Evolutionary conservation across 768 basidiomycete genomes (phyloP), one percentile per base, ranked within the genome.

Genomic region (Austroboletus eburneus): DNA sequence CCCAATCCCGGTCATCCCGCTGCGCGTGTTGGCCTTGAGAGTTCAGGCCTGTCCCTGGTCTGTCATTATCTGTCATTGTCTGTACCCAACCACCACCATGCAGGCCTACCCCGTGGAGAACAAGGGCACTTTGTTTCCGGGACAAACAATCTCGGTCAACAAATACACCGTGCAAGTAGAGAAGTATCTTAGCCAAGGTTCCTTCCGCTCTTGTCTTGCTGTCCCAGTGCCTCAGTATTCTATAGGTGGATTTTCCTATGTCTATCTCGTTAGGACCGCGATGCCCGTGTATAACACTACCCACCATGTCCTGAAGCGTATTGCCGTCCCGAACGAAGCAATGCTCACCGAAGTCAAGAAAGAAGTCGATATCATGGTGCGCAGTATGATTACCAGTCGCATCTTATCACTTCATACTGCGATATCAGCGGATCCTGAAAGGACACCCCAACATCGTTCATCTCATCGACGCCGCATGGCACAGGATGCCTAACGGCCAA

Each of bases 291-390:
- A 87, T 65, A 90, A 87, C 58, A 93, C 91, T 25, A 91, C 87
- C 18, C 88, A 87, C 57, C 96, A 99, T 76, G 96, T 98, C 57
- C 80, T 99, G 54, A 99, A 99, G 69, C 82, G 94, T 39, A 93
- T 99, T 50, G 93, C 90, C 18, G 93, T 97, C 37, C 77, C 89
- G 21, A 90, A 85, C 63, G 91, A 97, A 63, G 71, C 77, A 29
- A 90, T 94, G 77, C 80, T 98, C 46, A 79, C 83, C 12, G 94
- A 96, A 58, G 95, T 98, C 35, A 88, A 91, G 75, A 92, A 87
- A 69, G 96, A 99, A 68, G 96, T 99, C 37, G 93, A 98, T 60
- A 90, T 98, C 54, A 99, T 99, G 96, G 96, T 97, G 60, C 58
- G 77, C 54, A 53, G 35, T 50, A 44, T 43, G 51, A 33, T 42